Percentiles rank a stretch among this genome's conserved stretches.
phyloP scores from a whole-genome alignment of 306 rosid species.

The Casuarina glauca region DNA sequence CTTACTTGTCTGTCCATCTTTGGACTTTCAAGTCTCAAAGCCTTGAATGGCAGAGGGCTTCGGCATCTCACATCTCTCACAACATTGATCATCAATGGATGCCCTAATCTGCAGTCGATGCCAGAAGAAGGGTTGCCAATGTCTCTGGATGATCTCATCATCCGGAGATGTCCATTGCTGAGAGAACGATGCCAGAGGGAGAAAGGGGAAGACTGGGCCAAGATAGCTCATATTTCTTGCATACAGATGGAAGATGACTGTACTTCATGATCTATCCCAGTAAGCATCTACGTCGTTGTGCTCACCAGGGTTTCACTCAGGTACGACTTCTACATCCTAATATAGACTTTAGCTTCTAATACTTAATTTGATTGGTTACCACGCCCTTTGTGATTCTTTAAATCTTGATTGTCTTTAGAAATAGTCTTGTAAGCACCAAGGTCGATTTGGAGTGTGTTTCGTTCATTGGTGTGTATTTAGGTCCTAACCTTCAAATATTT shows the following conservation, averaged over 20 bases:
- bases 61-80: background rate
- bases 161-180: too few species aligned
- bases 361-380: too few species aligned
- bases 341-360: background rate
- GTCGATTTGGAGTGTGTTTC: too few species aligned
- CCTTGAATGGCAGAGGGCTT: constrained; percentile 7
- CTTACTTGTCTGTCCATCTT: background rate
- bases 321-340: background rate
- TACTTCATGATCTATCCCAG: background rate
- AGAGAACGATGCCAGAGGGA: too few species aligned
- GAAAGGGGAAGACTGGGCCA: constrained; percentile 14
- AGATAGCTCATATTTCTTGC: constrained; percentile 4
- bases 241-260: background rate
- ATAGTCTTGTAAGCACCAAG: too few species aligned
- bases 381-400: too few species aligned
- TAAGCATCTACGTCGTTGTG: background rate
- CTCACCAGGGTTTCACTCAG: background rate
- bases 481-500: too few species aligned
- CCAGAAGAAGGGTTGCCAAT: constrained; percentile 12
- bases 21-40: background rate
- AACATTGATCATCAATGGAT: background rate
- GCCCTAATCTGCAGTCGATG: background rate
- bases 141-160: too few species aligned
- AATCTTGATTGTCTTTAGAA: too few species aligned
- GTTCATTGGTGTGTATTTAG: too few species aligned